Conservation (phyloP, 768 basidiomycete genomes). For the Pisolithus microcarpus region DNA sequence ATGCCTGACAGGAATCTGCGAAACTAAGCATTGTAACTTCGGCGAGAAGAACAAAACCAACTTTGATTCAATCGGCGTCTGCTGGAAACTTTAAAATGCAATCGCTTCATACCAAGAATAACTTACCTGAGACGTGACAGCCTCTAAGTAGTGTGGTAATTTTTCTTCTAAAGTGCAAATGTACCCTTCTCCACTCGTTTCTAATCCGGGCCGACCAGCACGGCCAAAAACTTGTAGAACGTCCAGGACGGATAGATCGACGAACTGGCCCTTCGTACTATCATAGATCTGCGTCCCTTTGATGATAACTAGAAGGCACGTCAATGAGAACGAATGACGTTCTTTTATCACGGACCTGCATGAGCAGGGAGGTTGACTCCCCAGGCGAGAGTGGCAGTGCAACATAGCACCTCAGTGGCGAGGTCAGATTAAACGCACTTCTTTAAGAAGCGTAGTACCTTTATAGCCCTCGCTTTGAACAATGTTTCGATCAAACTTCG, state of each 20-base stretch:
- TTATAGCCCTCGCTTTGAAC: slow-evolving; percentile 87
- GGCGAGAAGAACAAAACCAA: slow-evolving; percentile 21
- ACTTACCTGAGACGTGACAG: slow-evolving; percentile 76
- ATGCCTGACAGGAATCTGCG: slow-evolving; percentile 74
- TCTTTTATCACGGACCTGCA: slow-evolving; percentile 52
- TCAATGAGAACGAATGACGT: slow-evolving; percentile 4
- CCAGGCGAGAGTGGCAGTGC: slow-evolving; percentile 98
- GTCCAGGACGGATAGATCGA: slow-evolving; percentile 89
- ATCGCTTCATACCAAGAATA: not conserved
- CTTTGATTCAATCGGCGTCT: slow-evolving; percentile 97
- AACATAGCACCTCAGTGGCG: slow-evolving; percentile 75
- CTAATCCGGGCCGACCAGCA: slow-evolving; percentile 82
- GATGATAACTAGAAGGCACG: slow-evolving; percentile 61
- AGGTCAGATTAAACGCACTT: not conserved
- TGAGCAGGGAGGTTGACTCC: slow-evolving; percentile 98
- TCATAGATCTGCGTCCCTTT: slow-evolving; percentile 98
- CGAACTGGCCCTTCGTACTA: slow-evolving; percentile 80
- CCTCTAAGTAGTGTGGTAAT: slow-evolving; percentile 82
- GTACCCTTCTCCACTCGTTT: slow-evolving; percentile 92
- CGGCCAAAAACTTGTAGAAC: slow-evolving; percentile 97
- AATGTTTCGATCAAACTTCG: slow-evolving; percentile 92
- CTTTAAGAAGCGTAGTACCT: slow-evolving; percentile 41
- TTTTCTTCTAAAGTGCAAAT: slow-evolving; percentile 96
- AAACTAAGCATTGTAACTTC: slow-evolving; percentile 1
- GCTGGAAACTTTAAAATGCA: slow-evolving; percentile 2